Percentiles rank a stretch among this genome's conserved stretches.
These are phyloP conservation scores for Sindora glabra DNA, from an alignment of 306 rosid species.

Conservation along the genomic window DNA sequence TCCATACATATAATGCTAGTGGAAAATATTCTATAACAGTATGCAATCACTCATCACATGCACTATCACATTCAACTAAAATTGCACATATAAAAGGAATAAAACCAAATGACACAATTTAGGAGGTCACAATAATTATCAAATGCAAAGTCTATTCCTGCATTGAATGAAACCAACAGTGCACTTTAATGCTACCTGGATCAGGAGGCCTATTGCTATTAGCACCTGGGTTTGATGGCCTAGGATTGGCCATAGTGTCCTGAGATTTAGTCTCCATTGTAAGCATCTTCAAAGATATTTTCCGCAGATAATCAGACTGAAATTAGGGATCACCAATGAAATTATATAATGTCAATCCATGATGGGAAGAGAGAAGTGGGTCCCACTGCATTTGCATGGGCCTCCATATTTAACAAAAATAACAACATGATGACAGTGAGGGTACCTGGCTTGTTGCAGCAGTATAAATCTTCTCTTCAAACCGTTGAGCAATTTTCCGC, in stretches of 20 bases:
- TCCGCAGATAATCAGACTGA: constrained; percentile 34
- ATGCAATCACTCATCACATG: no score
- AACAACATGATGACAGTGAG: no score
- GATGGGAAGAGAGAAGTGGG: no score
- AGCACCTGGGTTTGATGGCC: constrained; percentile 39
- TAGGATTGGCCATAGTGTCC: constrained; percentile 22
- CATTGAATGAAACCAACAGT: background rate
- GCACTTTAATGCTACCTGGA: constrained; percentile 38
- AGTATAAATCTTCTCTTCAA: constrained; percentile 73
- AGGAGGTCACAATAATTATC: no score
- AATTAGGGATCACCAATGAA: background rate
- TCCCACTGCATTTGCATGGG: no score
- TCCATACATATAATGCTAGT: background rate
- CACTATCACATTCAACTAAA: no score
- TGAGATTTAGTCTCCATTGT: constrained; percentile 54
- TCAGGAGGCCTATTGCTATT: constrained; percentile 45
- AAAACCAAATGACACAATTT: no score
- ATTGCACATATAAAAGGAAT: no score
- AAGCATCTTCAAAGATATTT: constrained; percentile 33
- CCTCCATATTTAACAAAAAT: no score
- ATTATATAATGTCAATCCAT: no score
- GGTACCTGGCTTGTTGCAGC: constrained; percentile 72
- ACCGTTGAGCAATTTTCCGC: constrained; percentile 66
- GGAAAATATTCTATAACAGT: background rate
- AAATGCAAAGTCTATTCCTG: no score